A percentile compares a stretch with the other conserved stretches of the same genome.
Evolutionary conservation across 202 grass and related monocot genomes (phyloP).

Genomic region (Carex sylvatica): DNA sequence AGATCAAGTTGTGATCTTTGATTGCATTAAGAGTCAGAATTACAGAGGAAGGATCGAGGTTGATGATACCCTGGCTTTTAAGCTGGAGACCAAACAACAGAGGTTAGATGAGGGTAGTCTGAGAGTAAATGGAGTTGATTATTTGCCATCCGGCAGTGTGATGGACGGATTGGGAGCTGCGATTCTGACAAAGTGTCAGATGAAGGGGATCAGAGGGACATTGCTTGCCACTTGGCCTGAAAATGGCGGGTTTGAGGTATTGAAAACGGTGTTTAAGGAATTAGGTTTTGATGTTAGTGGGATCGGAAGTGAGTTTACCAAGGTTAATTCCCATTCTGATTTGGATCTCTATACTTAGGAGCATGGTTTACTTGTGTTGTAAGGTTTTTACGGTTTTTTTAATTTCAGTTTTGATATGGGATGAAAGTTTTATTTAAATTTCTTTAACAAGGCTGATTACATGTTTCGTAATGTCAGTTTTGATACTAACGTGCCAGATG

Average conservation of each 20-base stretch:
- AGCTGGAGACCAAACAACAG: slow-evolving; percentile 76
- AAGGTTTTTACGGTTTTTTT: background rate
- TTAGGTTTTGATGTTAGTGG: slow-evolving; percentile 45
- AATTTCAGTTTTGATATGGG: background rate
- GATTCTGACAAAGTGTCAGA: slow-evolving; percentile 68
- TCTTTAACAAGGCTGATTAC: background rate
- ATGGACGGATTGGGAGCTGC: slow-evolving; percentile 79
- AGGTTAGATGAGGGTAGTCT: slow-evolving; percentile 33
- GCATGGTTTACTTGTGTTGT: background rate
- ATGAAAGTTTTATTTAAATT: background rate
- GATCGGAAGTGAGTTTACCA: slow-evolving; percentile 30
- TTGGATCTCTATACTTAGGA: slow-evolving; percentile 63
- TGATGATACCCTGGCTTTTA: slow-evolving; percentile 65
- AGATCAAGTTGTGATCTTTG: slow-evolving; percentile 68
- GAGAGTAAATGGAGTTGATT: slow-evolving; percentile 31
- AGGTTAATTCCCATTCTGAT: slow-evolving; percentile 12
- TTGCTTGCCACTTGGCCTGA: slow-evolving; percentile 82
- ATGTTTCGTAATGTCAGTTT: background rate
- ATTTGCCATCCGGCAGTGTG: slow-evolving; percentile 69
- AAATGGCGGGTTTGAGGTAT: slow-evolving; percentile 39
- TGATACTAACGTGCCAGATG: background rate
- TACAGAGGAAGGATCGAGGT: slow-evolving; percentile 63
- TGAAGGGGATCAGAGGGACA: slow-evolving; percentile 63
- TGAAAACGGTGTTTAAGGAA: slow-evolving; percentile 37
- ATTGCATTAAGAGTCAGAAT: slow-evolving; percentile 54